Evolutionary conservation across 768 basidiomycete genomes (phyloP).

Genomic region (Tylopilus balloui): DNA sequence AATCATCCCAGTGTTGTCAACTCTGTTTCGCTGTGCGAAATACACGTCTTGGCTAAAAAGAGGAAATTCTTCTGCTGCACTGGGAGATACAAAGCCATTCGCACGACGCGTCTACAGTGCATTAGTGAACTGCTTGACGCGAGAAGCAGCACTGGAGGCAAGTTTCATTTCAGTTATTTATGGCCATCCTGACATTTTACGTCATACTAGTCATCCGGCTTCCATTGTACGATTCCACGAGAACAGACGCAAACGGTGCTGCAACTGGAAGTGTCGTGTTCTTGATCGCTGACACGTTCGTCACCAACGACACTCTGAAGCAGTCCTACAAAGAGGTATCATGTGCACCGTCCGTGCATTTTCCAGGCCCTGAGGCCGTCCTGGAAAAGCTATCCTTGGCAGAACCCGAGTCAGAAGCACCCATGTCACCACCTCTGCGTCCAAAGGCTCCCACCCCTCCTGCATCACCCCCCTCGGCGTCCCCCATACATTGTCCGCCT

Average conservation of each 20-base stretch:
- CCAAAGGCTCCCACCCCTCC: constrained; percentile 17
- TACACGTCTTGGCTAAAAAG: constrained; percentile 26
- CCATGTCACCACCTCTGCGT: constrained; percentile 19
- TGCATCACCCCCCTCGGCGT: constrained; percentile 14
- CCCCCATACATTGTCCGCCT: constrained; percentile 9
- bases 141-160: constrained; percentile 25
- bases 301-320: constrained; percentile 12
- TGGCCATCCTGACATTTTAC: constrained; percentile 28
- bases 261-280: constrained; percentile 27
- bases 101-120: constrained; percentile 27
- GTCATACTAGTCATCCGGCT: constrained; percentile 27
- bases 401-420: constrained; percentile 18
- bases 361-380: constrained; percentile 18
- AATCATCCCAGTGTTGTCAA: constrained; percentile 15
- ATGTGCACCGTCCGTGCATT: constrained; percentile 9
- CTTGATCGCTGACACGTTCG: constrained; percentile 19
- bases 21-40: constrained; percentile 26
- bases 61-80: constrained; percentile 27
- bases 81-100: constrained; percentile 25
- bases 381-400: constrained; percentile 19
- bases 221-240: constrained; percentile 32
- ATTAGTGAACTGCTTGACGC: constrained; percentile 24
- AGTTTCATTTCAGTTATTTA: constrained; percentile 30
- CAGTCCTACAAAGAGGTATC: constrained; percentile 12
- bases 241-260: constrained; percentile 25